A percentile compares a stretch with the other conserved stretches of the same genome.
These are phyloP conservation scores for Massarina eburnea DNA, from an alignment of 2,329 filamentous ascomycete genomes.

Conservation along the genomic window DNA sequence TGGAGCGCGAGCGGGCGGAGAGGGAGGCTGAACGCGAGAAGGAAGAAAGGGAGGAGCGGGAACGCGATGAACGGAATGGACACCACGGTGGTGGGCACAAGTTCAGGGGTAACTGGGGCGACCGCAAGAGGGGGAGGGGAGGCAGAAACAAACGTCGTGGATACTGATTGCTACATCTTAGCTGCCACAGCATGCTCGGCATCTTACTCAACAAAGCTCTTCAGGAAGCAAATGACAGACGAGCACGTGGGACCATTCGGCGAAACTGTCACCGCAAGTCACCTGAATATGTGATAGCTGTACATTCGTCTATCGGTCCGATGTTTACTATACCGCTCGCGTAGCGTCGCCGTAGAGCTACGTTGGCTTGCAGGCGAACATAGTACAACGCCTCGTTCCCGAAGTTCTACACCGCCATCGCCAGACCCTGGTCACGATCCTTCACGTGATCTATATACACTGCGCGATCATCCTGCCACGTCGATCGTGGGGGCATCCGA, in stretches of 20 bases:
- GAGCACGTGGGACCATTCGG: too few species aligned
- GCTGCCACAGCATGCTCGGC: not conserved
- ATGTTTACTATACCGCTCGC: too few species aligned
- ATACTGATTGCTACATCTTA: too few species aligned
- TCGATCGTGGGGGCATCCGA: not conserved
- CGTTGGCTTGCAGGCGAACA: not conserved
- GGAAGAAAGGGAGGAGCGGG: constrained; percentile 45
- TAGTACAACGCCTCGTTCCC: not conserved
- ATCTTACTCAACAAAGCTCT: not conserved
- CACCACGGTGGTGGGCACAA: constrained; percentile 28
- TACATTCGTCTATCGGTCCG: too few species aligned
- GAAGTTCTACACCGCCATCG: not conserved
- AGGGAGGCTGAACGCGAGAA: constrained; percentile 50
- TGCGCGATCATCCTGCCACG: not conserved
- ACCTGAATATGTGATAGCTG: too few species aligned
- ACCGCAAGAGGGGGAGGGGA: constrained; percentile 4
- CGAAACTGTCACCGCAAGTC: too few species aligned
- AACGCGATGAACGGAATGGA: constrained; percentile 39
- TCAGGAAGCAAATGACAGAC: too few species aligned
- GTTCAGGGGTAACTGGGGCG: constrained; percentile 16
- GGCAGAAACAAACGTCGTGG: constrained; percentile 2
- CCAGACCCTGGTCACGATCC: not conserved
- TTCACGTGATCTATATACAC: not conserved
- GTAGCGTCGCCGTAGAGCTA: too few species aligned
- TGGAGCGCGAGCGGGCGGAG: constrained; percentile 58